Evolutionary conservation across 1,284 basidiomycete genomes (phyloP).

Genomic region (Grifola frondosa): DNA sequence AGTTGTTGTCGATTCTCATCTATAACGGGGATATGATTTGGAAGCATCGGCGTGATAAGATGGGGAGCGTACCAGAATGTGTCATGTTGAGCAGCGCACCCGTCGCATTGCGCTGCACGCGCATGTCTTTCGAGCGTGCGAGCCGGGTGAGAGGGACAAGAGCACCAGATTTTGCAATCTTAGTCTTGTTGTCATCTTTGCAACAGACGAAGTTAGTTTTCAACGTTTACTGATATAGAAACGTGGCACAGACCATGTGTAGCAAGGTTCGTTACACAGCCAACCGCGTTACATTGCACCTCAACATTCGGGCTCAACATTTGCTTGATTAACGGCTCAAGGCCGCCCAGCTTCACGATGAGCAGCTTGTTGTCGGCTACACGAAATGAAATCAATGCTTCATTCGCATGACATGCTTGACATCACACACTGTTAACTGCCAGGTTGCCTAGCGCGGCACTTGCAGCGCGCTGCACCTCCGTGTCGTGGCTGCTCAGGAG

Average conservation of each 20-base stretch:
- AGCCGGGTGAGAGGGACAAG: constrained; percentile 95
- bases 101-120: constrained; percentile 98
- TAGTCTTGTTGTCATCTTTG: constrained; percentile 99
- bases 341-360: constrained; percentile 96
- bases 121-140: constrained; percentile 98
- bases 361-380: constrained; percentile 98
- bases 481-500: constrained; percentile 97
- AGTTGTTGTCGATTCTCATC: constrained; percentile 99
- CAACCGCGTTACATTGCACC: constrained; percentile 99
- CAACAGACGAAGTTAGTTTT: constrained; percentile 2
- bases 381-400: constrained; percentile 21
- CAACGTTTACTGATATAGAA: neutral
- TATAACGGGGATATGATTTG: constrained; percentile 30
- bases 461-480: constrained; percentile 97
- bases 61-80: constrained; percentile 74
- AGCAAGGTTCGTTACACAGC: constrained; percentile 98
- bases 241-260: constrained; percentile 77
- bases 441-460: constrained; percentile 97
- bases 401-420: constrained; percentile 1
- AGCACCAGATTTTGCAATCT: constrained; percentile 99
- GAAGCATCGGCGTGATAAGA: constrained; percentile 7
- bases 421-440: constrained; percentile 92
- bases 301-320: constrained; percentile 99
- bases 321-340: constrained; percentile 97
- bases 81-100: constrained; percentile 99